Evolutionary conservation across 495 filamentous ascomycete species (phyloP).

Genomic region (Aspergillus carlsbadensis): DNA sequence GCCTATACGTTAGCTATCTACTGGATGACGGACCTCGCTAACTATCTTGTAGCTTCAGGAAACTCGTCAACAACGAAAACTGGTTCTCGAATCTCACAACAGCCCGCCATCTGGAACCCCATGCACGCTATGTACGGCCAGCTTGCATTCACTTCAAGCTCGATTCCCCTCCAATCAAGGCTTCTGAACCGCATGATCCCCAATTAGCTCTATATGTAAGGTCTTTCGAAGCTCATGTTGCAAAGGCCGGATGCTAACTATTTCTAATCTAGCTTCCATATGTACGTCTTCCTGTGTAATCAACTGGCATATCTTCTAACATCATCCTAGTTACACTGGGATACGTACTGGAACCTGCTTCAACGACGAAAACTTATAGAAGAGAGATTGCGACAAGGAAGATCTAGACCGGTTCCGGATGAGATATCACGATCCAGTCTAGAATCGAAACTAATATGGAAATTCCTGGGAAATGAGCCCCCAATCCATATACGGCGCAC

Average conservation of each 20-base stretch:
- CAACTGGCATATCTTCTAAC: not conserved
- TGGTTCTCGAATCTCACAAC: constrained; percentile 46
- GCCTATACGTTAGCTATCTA: no score
- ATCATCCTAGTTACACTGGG: constrained; percentile 60
- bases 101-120: constrained; percentile 46
- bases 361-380: constrained; percentile 58
- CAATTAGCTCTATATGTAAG: constrained; percentile 44
- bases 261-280: constrained; percentile 22
- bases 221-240: not conserved
- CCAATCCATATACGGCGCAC: constrained; percentile 64
- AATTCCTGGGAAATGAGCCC: constrained; percentile 61
- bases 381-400: constrained; percentile 52
- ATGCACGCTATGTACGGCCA: constrained; percentile 46
- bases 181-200: constrained; percentile 27
- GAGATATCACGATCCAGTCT: constrained; percentile 53
- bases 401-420: constrained; percentile 55
- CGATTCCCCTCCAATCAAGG: constrained; percentile 27
- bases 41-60: constrained; percentile 39
- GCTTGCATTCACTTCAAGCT: constrained; percentile 36
- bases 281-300: constrained; percentile 27
- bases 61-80: constrained; percentile 46
- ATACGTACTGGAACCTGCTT: constrained; percentile 61
- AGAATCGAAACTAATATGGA: constrained; percentile 63
- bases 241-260: not conserved
- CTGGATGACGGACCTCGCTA: not conserved